These are phyloP conservation scores for Chaetomiaceae sp. DNA, from an alignment of 2,329 filamentous ascomycete genomes.

Conservation along the genomic window DNA sequence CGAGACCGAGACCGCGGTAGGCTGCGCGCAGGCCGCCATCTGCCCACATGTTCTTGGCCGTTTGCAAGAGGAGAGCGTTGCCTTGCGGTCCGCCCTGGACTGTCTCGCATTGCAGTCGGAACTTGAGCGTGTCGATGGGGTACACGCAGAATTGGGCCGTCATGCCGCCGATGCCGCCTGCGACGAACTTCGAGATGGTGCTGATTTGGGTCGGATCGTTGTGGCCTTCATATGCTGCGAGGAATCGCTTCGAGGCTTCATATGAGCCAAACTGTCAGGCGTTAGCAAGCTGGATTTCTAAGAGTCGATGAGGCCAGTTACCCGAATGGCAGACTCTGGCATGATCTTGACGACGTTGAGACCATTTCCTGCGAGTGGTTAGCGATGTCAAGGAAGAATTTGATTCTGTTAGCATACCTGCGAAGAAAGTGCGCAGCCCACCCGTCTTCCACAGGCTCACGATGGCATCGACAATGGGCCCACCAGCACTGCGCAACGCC, in stretches of 20 bases:
- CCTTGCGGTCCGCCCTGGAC: constrained; percentile 81
- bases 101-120: constrained; percentile 86
- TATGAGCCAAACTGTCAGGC: constrained; percentile 76
- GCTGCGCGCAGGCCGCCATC: constrained; percentile 70
- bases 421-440: constrained; percentile 84
- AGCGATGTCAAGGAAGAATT: neutral
- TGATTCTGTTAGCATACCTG: constrained; percentile 55
- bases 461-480: constrained; percentile 68
- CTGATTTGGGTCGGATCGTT: constrained; percentile 74
- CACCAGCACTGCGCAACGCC: constrained; percentile 61
- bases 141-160: constrained; percentile 97
- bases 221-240: constrained; percentile 85
- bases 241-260: constrained; percentile 84
- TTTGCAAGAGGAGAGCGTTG: constrained; percentile 75
- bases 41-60: constrained; percentile 80
- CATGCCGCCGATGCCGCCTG: constrained; percentile 89
- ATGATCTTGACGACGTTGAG: constrained; percentile 97
- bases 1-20: constrained; percentile 91
- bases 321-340: constrained; percentile 95
- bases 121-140: constrained; percentile 79
- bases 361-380: constrained; percentile 70
- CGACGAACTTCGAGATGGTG: constrained; percentile 81
- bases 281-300: constrained; percentile 9
- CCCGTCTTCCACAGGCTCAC: constrained; percentile 80
- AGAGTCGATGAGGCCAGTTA: constrained; percentile 24